These are phyloP conservation scores for Sporisorium iseilematis-ciliati DNA, from an alignment of 1,284 basidiomycete species.

Conservation along the genomic window DNA sequence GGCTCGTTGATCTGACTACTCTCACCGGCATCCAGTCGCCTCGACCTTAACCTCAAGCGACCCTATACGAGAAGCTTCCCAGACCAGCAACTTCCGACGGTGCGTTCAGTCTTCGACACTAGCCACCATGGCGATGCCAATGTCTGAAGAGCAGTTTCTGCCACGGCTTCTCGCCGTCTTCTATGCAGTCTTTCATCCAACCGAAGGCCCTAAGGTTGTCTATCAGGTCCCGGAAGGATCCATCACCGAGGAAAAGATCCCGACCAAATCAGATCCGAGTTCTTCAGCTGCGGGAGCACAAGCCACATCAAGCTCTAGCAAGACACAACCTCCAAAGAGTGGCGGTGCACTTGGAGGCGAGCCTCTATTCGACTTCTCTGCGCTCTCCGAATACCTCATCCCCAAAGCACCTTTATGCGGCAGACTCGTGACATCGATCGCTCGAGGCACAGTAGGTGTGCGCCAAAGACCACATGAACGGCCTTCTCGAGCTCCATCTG, in stretches of 20 bases:
- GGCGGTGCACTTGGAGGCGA: slow-evolving; percentile 24
- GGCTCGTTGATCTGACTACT: not conserved
- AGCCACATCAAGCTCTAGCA: slow-evolving; percentile 10
- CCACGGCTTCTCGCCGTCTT: slow-evolving; percentile 84
- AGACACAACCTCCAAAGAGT: slow-evolving; percentile 7
- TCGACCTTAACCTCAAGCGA: not conserved
- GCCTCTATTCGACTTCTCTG: slow-evolving; percentile 86
- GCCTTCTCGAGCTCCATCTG: slow-evolving; percentile 20
- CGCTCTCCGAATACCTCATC: slow-evolving; percentile 93
- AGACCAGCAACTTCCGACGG: not conserved
- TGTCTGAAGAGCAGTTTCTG: slow-evolving; percentile 62
- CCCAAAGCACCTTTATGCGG: slow-evolving; percentile 88
- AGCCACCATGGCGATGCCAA: slow-evolving; percentile 42
- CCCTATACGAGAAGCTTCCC: not conserved
- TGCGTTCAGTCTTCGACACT: not conserved
- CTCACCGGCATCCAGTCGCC: not conserved
- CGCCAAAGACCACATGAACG: slow-evolving; percentile 6
- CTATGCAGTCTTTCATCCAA: slow-evolving; percentile 86
- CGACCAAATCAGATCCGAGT: slow-evolving; percentile 10
- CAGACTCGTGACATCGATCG: slow-evolving; percentile 78
- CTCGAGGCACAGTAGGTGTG: slow-evolving; percentile 25
- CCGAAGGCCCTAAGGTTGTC: slow-evolving; percentile 84
- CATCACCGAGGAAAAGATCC: slow-evolving; percentile 32
- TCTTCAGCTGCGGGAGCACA: not conserved
- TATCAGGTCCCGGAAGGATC: slow-evolving; percentile 87